Conservation (phyloP, 257 asterid species). For the Rehmannia glutinosa region DNA sequence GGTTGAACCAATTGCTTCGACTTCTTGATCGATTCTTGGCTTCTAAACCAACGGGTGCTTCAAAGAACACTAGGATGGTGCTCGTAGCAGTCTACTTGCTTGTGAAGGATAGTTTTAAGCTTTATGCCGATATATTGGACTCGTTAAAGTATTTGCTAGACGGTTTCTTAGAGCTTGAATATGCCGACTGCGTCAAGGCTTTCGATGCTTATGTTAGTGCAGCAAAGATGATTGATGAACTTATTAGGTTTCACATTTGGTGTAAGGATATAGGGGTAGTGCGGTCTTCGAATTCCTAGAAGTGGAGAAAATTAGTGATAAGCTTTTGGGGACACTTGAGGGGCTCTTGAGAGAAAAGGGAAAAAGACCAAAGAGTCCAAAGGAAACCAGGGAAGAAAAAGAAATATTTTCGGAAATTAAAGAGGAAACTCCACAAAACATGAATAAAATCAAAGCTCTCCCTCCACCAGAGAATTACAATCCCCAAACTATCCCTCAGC, state of each 20-base stretch:
- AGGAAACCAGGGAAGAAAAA: conserved; percentile 27
- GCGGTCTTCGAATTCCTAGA: conserved; percentile 60
- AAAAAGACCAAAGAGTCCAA: conserved; percentile 30
- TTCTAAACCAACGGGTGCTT: conserved; percentile 62
- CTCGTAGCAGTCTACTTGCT: conserved; percentile 44
- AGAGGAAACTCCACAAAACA: conserved; percentile 29
- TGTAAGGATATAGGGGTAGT: conserved; percentile 51
- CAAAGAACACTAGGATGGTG: conserved; percentile 61
- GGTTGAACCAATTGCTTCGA: conserved; percentile 49
- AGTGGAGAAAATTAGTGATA: conserved; percentile 47
- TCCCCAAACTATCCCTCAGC: conserved; percentile 27
- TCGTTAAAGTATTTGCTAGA: conserved; percentile 38
- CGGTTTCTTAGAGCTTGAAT: conserved; percentile 52
- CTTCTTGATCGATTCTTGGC: conserved; percentile 58
- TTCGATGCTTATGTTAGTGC: conserved; percentile 67
- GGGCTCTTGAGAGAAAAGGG: conserved; percentile 47
- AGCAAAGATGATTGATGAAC: conserved; percentile 52
- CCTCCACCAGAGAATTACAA: conserved; percentile 49
- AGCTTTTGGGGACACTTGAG: conserved; percentile 57
- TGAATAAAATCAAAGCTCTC: conserved; percentile 47
- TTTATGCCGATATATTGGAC: conserved; percentile 44
- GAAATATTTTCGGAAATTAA: conserved; percentile 7
- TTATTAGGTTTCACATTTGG: conserved; percentile 48
- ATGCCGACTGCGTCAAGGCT: conserved; percentile 44
- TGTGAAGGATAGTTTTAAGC: conserved; percentile 57